Percentiles rank a stretch among this genome's conserved stretches.
Conservation (phyloP, 352 stramenopile species). For the Pythium chondricola region DNA sequence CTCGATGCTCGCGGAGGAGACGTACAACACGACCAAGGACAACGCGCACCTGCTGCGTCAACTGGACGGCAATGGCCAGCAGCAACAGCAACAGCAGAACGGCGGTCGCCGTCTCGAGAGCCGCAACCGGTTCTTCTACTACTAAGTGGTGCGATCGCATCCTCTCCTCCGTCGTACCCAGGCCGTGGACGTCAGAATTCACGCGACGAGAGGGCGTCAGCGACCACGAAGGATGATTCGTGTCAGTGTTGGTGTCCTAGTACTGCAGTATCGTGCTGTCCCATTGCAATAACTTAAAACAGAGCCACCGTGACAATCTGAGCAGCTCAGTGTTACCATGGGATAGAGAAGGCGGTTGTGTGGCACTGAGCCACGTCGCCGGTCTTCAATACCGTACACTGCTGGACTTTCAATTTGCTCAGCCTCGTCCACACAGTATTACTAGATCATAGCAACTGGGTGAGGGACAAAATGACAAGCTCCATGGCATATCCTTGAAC, state of each 20-base stretch:
- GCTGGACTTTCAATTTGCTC: too few relatives aligned
- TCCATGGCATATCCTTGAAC: too few relatives aligned
- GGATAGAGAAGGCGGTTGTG: too few relatives aligned
- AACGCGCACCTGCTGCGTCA: slow-evolving; percentile 9
- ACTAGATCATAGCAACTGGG: too few relatives aligned
- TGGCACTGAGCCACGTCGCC: too few relatives aligned
- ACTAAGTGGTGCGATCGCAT: background rate
- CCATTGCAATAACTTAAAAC: too few relatives aligned
- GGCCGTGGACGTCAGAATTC: slow-evolving; percentile 13
- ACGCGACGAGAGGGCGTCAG: background rate
- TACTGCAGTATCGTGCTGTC: background rate
- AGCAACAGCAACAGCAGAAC: background rate
- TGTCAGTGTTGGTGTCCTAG: background rate
- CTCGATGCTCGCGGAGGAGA: slow-evolving; percentile 12
- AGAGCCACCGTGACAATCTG: too few relatives aligned
- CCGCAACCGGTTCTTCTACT: slow-evolving; percentile 21
- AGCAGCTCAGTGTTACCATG: too few relatives aligned
- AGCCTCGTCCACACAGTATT: too few relatives aligned
- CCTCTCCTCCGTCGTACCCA: background rate
- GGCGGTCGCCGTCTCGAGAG: slow-evolving; percentile 6
- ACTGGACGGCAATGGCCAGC: background rate
- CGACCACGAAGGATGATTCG: background rate
- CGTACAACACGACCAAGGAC: slow-evolving; percentile 14
- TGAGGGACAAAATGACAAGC: too few relatives aligned
- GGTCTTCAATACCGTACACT: too few relatives aligned